These are phyloP conservation scores for Beauveria varroae DNA, from an alignment of 2,329 filamentous ascomycete species.

Conservation along the genomic window DNA sequence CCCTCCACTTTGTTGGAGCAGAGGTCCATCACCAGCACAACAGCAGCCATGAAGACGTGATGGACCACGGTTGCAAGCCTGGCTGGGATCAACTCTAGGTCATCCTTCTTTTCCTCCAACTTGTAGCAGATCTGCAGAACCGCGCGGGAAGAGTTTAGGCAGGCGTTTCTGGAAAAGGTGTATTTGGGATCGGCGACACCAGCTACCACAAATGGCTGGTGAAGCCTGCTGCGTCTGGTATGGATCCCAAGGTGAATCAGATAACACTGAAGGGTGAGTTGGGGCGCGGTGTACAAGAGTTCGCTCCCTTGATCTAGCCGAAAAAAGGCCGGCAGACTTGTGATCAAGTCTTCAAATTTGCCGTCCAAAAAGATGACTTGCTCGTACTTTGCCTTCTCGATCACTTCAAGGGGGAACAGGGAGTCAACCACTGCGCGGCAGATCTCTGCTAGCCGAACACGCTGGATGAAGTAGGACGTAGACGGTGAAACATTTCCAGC, in stretches of 20 bases:
- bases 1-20: background rate
- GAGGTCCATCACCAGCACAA: constrained; percentile 1
- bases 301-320: constrained; percentile 1
- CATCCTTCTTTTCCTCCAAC: constrained; percentile 8
- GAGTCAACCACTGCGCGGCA: constrained; percentile 13
- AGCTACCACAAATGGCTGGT: constrained; percentile 11
- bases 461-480: constrained; percentile 6
- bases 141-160: constrained; percentile 7
- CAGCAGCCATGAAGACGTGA: background rate
- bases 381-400: constrained; percentile 7
- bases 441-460: constrained; percentile 9
- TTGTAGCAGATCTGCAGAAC: constrained; percentile 11
- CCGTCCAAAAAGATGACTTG: constrained; percentile 8
- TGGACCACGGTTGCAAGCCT: constrained; percentile 4
- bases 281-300: background rate
- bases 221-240: constrained; percentile 13
- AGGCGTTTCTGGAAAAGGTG: constrained; percentile 9
- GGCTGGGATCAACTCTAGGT: constrained; percentile 4
- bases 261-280: constrained; percentile 10
- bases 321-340: constrained; percentile 7
- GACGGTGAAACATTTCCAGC: background rate
- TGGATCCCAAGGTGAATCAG: constrained; percentile 12
- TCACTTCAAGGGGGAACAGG: constrained; percentile 2
- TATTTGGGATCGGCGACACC: constrained; percentile 8
- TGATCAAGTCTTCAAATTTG: constrained; percentile 9